phyloP scores from a whole-genome alignment of 257 asterid genomes.

The Echium plantagineum region DNA sequence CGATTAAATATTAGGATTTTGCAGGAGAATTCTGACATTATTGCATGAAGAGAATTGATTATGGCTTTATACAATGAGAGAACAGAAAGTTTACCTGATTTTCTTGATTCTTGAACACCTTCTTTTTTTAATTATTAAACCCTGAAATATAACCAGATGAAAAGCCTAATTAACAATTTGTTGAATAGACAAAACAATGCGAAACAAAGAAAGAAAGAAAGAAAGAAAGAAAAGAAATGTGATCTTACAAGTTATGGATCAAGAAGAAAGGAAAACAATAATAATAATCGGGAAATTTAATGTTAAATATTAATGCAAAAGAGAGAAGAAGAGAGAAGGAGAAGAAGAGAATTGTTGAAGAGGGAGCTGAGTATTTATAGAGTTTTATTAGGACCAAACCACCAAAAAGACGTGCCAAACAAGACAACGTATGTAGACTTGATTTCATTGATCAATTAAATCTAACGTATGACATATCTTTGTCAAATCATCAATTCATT shows the following conservation, averaged over 20 bases:
- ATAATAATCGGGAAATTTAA: not conserved
- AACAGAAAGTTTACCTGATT: not conserved
- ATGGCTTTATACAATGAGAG: not conserved
- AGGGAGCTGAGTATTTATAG: constrained; percentile 41
- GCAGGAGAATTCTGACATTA: too few relatives aligned
- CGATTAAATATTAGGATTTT: too few relatives aligned
- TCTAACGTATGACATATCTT: not conserved
- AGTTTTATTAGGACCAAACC: constrained; percentile 8
- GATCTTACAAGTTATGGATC: not conserved
- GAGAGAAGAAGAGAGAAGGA: constrained; percentile 14
- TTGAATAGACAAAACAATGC: too few relatives aligned
- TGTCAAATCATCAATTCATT: not conserved
- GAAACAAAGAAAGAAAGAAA: not conserved
- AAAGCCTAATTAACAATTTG: not conserved
- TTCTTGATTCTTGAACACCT: not conserved
- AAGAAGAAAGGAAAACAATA: constrained; percentile 25
- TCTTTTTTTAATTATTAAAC: not conserved
- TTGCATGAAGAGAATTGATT: not conserved
- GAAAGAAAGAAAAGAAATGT: not conserved
- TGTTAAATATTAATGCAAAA: constrained; percentile 6
- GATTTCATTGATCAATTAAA: too few relatives aligned
- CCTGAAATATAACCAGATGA: not conserved
- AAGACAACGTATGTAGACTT: constrained; percentile 27
- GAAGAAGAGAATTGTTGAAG: constrained; percentile 8
- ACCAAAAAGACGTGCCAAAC: constrained; percentile 53